Evolutionary conservation across 1,284 basidiomycete species (phyloP).

Genomic region (Cryptococcus jaspeensis): DNA sequence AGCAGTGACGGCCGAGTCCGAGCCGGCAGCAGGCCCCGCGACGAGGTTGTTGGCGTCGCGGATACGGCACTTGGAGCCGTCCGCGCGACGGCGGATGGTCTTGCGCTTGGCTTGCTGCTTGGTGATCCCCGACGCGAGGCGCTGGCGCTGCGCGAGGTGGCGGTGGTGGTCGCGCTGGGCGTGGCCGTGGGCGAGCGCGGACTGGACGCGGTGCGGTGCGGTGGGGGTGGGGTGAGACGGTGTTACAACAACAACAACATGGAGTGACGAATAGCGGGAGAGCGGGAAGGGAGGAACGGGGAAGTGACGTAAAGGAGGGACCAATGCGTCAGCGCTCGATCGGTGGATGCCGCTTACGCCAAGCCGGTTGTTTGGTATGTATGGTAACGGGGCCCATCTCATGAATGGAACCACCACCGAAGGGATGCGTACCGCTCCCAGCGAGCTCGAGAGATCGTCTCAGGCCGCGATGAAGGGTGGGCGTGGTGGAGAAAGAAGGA

Average conservation of each 20-base stretch:
- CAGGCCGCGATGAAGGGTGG: neutral
- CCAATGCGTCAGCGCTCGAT: no score
- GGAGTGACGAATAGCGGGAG: no score
- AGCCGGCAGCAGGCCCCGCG: slow-evolving; percentile 16
- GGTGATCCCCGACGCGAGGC: slow-evolving; percentile 11
- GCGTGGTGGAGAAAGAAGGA: neutral
- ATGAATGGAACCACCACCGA: neutral
- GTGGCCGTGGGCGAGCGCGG: slow-evolving; percentile 4
- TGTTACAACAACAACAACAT: no score
- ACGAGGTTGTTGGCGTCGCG: slow-evolving; percentile 22
- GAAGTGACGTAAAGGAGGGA: no score
- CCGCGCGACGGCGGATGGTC: slow-evolving; percentile 32
- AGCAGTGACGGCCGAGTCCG: slow-evolving; percentile 15
- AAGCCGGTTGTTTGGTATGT: slow-evolving; percentile 1
- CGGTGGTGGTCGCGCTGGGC: slow-evolving; percentile 22
- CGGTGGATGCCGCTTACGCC: neutral
- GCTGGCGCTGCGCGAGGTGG: slow-evolving; percentile 27
- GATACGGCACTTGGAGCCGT: slow-evolving; percentile 47
- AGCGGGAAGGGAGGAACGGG: neutral
- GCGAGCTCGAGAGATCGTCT: neutral
- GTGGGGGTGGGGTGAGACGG: neutral
- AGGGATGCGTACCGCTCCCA: neutral
- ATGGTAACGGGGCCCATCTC: slow-evolving; percentile 4
- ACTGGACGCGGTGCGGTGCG: neutral
- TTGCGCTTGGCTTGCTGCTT: neutral